A percentile compares a stretch with the other conserved stretches of the same genome.
phyloP scores from a whole-genome alignment of 345 rosid species.

The Gossypium herbaceum region DNA sequence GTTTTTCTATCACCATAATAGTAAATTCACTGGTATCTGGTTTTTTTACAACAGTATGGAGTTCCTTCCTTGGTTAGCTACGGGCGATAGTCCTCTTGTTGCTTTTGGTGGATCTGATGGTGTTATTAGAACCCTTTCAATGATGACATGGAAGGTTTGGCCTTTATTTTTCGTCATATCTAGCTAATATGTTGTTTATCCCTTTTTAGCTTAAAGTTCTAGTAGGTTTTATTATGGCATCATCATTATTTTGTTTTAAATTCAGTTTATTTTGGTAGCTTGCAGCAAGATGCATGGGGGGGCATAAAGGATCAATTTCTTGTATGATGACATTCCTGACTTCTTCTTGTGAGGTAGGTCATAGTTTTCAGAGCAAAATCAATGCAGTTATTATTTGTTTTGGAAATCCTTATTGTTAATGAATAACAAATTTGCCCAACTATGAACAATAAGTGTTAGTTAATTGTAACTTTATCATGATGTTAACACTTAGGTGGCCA shows the following conservation, averaged over 20 bases:
- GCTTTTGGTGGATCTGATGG: conserved; percentile 99
- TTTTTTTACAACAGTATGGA: conserved; percentile 66
- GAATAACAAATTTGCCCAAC: not conserved
- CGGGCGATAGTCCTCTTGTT: conserved; percentile 90
- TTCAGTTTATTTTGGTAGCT: conserved; percentile 49
- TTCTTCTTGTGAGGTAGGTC: conserved; percentile 89
- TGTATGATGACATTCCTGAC: conserved; percentile 98
- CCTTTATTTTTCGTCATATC: conserved; percentile 8
- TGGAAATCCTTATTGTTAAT: not conserved
- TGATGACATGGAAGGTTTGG: conserved; percentile 98
- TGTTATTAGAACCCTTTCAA: conserved; percentile 94
- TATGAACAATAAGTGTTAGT: not conserved
- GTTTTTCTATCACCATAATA: not conserved
- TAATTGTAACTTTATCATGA: not conserved
- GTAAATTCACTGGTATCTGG: not conserved
- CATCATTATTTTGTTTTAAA: not conserved
- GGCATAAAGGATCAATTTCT: conserved; percentile 90
- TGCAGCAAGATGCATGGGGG: conserved; percentile 87
- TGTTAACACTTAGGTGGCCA: not conserved
- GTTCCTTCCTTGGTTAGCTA: conserved; percentile 70
- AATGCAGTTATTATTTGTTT: not conserved
- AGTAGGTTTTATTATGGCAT: not conserved
- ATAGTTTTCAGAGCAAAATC: conserved; percentile 11
- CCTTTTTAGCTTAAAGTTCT: not conserved
- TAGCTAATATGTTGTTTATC: conserved; percentile 18